These are phyloP conservation scores for Penicillium sclerotiorum DNA, from an alignment of 2,329 filamentous ascomycete species.

Conservation along the genomic window DNA sequence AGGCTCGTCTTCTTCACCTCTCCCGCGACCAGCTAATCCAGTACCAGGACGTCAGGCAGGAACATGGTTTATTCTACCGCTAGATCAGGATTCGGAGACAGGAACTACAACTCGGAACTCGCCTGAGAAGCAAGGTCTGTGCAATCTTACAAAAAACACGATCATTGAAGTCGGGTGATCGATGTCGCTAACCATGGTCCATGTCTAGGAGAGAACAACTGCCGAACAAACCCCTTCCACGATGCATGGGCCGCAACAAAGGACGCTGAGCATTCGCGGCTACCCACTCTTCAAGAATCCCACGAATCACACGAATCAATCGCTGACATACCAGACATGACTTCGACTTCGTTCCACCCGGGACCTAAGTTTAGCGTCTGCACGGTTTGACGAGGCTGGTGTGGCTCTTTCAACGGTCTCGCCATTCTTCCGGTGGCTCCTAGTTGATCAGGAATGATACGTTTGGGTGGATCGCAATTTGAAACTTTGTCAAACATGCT, in stretches of 20 bases:
- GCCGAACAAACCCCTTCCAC: constrained; percentile 1
- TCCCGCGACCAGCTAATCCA: background rate
- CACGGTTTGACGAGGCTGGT: constrained; percentile 22
- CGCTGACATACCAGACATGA: constrained; percentile 17
- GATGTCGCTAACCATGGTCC: constrained; percentile 3
- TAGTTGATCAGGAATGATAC: background rate
- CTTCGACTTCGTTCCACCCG: constrained; percentile 19
- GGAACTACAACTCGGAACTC: background rate
- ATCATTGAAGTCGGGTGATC: constrained; percentile 4
- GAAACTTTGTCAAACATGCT: too few relatives aligned
- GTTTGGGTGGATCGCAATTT: constrained; percentile 5
- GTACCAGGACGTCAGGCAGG: background rate
- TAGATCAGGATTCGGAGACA: background rate
- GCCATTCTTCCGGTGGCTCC: constrained; percentile 3
- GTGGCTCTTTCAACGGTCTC: constrained; percentile 14
- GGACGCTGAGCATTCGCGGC: constrained; percentile 11
- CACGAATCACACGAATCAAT: constrained; percentile 17
- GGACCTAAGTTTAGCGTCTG: constrained; percentile 21
- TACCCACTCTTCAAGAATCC: constrained; percentile 9
- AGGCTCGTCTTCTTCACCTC: background rate
- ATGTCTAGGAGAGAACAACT: constrained; percentile 11
- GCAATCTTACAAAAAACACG: background rate
- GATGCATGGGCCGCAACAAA: constrained; percentile 1
- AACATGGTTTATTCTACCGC: background rate
- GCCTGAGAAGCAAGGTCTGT: constrained; percentile 9